phyloP scores from a whole-genome alignment of 176 grass and related monocot species.

The Raddia distichophylla region DNA sequence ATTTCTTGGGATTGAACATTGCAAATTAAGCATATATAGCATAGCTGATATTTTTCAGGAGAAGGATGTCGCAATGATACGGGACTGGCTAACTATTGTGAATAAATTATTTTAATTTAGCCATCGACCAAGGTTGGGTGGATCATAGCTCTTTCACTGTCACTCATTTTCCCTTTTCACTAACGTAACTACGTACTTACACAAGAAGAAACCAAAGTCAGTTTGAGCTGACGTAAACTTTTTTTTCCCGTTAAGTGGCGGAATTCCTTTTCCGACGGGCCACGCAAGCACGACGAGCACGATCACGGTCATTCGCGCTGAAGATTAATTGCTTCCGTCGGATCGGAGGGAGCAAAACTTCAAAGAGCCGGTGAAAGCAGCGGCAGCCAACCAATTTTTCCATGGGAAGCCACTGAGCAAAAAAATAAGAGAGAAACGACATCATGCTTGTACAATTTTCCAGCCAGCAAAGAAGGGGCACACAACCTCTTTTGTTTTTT shows the following conservation, averaged over 20 bases:
- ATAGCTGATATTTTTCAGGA: not conserved
- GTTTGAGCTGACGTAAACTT: not conserved
- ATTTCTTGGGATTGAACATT: not conserved
- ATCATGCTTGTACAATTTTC: no score
- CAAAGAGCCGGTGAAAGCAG: not conserved
- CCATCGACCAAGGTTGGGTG: not conserved
- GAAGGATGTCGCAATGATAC: not conserved
- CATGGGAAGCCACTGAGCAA: not conserved
- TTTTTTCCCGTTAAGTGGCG: not conserved
- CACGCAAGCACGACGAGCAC: slow-evolving; percentile 6
- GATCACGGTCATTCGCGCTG: not conserved
- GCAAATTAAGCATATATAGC: not conserved
- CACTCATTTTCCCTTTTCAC: not conserved
- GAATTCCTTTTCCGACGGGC: not conserved
- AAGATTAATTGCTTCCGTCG: slow-evolving; percentile 1
- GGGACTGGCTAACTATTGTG: no score
- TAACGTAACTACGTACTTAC: not conserved
- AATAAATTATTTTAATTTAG: no score
- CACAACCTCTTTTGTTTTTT: no score
- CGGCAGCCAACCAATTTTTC: not conserved
- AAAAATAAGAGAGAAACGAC: not conserved
- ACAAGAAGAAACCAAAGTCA: not conserved
- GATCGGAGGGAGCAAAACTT: not conserved
- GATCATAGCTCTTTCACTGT: not conserved
- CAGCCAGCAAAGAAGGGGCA: no score